Percentiles rank a stretch among this genome's conserved stretches.
These are phyloP conservation scores for Ceratopteris richardii DNA, from an alignment of 75 land plant species.

Conservation along the genomic window DNA sequence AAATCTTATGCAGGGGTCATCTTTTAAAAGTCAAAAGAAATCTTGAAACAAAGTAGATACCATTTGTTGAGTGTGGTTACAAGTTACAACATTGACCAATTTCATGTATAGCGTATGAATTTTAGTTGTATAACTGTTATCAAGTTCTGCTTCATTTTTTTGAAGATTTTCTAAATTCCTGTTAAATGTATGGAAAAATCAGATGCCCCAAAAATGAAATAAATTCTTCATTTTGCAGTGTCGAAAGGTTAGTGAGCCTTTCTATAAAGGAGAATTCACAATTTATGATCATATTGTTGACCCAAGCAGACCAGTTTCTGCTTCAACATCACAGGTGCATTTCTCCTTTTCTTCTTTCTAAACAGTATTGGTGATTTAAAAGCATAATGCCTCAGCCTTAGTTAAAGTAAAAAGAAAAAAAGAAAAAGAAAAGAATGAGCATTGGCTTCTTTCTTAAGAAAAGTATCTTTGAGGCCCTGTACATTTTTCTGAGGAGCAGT, in stretches of 20 bases:
- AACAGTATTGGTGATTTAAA: neutral
- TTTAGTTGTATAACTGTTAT: no score
- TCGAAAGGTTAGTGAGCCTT: neutral
- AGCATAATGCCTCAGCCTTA: neutral
- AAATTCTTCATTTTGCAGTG: neutral
- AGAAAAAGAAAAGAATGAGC: no score
- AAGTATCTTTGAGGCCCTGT: neutral
- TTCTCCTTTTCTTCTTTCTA: neutral
- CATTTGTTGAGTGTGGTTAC: no score
- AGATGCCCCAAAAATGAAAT: no score
- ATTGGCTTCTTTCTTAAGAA: neutral
- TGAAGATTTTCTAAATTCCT: no score
- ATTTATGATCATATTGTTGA: constrained; percentile 1
- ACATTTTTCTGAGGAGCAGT: neutral
- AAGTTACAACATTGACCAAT: no score
- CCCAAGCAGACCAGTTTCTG: neutral
- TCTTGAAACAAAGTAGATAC: no score
- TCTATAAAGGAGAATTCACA: neutral
- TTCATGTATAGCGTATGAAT: no score
- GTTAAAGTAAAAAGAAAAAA: neutral
- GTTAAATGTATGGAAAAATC: no score
- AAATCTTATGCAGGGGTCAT: no score
- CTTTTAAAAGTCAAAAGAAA: no score
- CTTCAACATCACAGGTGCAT: neutral
- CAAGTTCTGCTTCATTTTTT: no score